A percentile compares a stretch with the other conserved stretches of the same genome.
These are phyloP conservation scores for Tricholoma saponaceum DNA, from an alignment of 768 basidiomycete species.

Conservation along the genomic window DNA sequence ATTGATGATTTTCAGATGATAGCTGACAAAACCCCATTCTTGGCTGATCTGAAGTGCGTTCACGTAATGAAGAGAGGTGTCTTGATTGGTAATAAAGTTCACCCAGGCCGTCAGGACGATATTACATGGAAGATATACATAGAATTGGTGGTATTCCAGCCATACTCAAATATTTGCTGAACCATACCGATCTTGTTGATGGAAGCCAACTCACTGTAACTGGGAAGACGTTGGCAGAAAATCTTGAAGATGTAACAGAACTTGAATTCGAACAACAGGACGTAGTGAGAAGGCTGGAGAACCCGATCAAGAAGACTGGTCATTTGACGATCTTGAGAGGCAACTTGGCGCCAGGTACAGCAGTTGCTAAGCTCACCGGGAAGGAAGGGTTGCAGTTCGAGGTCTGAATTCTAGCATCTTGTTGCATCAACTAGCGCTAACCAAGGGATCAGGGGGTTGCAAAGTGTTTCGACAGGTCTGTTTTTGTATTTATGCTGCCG, in stretches of 20 bases:
- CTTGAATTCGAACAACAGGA: constrained; percentile 72
- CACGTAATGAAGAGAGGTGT: background rate
- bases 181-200: constrained; percentile 75
- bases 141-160: constrained; percentile 82
- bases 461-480: constrained; percentile 72
- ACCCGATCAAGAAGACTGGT: constrained; percentile 85
- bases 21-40: constrained; percentile 75
- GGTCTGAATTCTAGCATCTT: constrained; percentile 32
- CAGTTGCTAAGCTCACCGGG: constrained; percentile 91
- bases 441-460: constrained; percentile 52
- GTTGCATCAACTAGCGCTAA: constrained; percentile 1
- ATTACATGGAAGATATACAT: constrained; percentile 90
- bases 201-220: constrained; percentile 86
- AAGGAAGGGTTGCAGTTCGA: constrained; percentile 87
- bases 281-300: constrained; percentile 63
- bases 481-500: background rate
- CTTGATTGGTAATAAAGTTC: constrained; percentile 1
- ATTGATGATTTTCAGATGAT: constrained; percentile 88
- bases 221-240: constrained; percentile 86
- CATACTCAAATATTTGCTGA: constrained; percentile 77
- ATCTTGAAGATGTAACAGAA: constrained; percentile 73
- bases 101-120: constrained; percentile 73
- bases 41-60: constrained; percentile 75
- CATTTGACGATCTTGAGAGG: constrained; percentile 86
- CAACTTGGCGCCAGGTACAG: constrained; percentile 82